Evolutionary conservation across 2,329 filamentous ascomycete species (phyloP), one percentile per base, ranked within the genome.

Genomic region (Nemania diffusa): DNA sequence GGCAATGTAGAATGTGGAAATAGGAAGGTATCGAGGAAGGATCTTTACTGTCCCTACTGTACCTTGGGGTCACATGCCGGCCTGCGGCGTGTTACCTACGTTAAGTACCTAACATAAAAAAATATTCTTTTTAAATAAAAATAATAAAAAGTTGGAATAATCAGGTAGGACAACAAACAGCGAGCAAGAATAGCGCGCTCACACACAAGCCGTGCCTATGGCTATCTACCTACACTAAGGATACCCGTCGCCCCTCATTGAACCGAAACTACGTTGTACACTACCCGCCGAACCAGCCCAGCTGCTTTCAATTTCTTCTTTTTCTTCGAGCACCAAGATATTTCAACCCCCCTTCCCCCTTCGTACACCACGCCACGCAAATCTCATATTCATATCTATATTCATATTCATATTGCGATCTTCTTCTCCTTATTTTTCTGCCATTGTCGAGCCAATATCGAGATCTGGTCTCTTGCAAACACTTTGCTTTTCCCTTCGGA

Each of bases 121-220:
- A 13, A 42, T 44, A 40, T 34, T n/a, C n/a, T n/a, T n/a, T n/a
- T n/a, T n/a, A n/a, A 34, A 56, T 27, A 24, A 55, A 22, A 22
- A 37, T 22, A 57, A 66, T 26, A 64, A 37, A 57, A 57, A 57
- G 57, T 52, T 57, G 52, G 57, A 53, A 57, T 27, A 56, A 48
- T 5, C 52, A 64, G 5, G 22, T 53, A 56, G 40, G 48, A 59
- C 62, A 37, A 40, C 55, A 44, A 59, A 29, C 46, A 52, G 20
- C 44, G 22, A 59, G 29, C 32, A 44, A 17, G 13, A 24, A 17
- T 24, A n/a, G 32, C 20, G 44, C 57, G 20, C 46, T 13, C 27
- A 15, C n/a, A 32, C 46, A 50, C 44, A 59, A 55, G 27, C 17
- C n/a, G 53, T 42, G 32, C 20, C 7, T 51, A 26, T 15, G 6